phyloP scores from a whole-genome alignment of 1,284 basidiomycete genomes.

The Boletus semigastroideus region DNA sequence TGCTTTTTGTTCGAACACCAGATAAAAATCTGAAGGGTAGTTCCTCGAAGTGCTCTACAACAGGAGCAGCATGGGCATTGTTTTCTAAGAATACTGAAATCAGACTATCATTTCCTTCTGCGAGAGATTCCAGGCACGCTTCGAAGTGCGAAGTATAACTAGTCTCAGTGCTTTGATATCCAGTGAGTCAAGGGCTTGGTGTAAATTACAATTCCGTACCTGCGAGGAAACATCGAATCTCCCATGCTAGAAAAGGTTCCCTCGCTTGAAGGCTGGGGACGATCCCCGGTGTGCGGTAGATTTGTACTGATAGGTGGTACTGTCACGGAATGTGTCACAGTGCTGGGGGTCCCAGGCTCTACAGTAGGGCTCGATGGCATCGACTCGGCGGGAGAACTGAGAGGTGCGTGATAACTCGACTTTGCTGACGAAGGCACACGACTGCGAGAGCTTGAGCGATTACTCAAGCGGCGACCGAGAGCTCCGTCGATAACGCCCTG shows the following conservation, averaged over 20 bases:
- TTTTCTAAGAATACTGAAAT: not conserved
- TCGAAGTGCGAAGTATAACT: slow-evolving; percentile 19
- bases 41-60: slow-evolving; percentile 14
- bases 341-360: slow-evolving; percentile 11
- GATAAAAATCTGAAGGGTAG: slow-evolving; percentile 8
- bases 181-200: slow-evolving; percentile 4
- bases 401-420: slow-evolving; percentile 13
- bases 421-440: not conserved
- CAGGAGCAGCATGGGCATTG: not conserved
- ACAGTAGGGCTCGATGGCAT: slow-evolving; percentile 10
- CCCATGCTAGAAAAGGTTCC: slow-evolving; percentile 8
- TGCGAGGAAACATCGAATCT: slow-evolving; percentile 6
- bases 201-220: slow-evolving; percentile 9
- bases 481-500: not conserved
- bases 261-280: slow-evolving; percentile 6
- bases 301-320: slow-evolving; percentile 3
- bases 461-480: not conserved
- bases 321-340: not conserved
- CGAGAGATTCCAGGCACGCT: slow-evolving; percentile 1
- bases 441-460: not conserved
- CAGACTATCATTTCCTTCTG: slow-evolving; percentile 16
- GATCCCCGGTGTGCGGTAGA: not conserved
- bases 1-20: slow-evolving; percentile 11
- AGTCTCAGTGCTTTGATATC: not conserved
- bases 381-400: slow-evolving; percentile 12